Conservation (phyloP, 2,329 filamentous ascomycete species). For the Geoglossum cookeanum region DNA sequence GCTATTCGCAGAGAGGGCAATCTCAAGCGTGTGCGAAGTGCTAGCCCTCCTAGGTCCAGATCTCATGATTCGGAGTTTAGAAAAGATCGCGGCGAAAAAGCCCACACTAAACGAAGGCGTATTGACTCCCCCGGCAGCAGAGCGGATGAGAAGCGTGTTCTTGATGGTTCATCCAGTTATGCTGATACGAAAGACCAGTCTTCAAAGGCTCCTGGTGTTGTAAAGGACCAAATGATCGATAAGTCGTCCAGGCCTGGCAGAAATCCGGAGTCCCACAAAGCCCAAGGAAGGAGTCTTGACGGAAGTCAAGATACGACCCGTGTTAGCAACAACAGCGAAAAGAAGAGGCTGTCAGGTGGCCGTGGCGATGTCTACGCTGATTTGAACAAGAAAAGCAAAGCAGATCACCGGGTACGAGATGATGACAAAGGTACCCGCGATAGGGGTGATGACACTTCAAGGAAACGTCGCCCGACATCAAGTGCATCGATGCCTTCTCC, state of each 20-base stretch:
- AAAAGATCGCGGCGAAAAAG: slow-evolving; percentile 16
- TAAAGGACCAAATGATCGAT: neutral
- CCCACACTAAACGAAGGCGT: neutral
- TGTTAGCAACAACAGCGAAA: neutral
- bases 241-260: neutral
- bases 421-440: neutral
- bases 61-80: slow-evolving; percentile 18
- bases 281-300: neutral
- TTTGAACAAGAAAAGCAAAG: neutral
- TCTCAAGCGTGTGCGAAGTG: slow-evolving; percentile 24
- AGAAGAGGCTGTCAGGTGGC: neutral
- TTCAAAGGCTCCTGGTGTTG: neutral
- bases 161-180: neutral
- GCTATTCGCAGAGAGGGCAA: slow-evolving; percentile 10
- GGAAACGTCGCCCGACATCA: neutral
- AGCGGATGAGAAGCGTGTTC: neutral
- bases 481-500: neutral
- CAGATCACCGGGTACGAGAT: neutral
- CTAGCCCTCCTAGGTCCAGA: slow-evolving; percentile 22
- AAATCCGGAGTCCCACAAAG: neutral
- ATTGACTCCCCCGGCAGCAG: neutral
- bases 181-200: neutral
- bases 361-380: neutral
- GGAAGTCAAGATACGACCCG: neutral
- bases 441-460: neutral